Base-by-base conservation (phyloP, 2,329 filamentous ascomycete species). In the Malbranchea cinnamomea region DNA sequence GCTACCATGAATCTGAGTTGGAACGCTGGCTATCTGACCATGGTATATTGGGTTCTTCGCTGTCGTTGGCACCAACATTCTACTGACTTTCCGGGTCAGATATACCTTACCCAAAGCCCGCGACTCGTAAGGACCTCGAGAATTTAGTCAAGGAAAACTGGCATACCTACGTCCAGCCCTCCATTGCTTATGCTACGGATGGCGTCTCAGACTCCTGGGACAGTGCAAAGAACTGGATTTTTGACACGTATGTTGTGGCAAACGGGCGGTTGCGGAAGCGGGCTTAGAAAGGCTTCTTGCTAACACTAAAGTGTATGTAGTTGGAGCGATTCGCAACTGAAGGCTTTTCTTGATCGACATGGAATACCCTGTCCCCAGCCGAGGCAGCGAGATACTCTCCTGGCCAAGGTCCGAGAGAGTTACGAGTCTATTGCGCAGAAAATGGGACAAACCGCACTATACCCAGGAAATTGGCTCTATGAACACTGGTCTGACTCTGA, bases 1-100 rank as follows among this genome's bases (percentile, higher is more conserved):
- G 89, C 56, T 98, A 89, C 89, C 87, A 95, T 48, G 78, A 95
- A 65, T 92, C 82, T 13, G 89, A 98, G 67, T 73, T 98, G 17
- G 87, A 98, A 63, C 74, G 85, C 48, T 98, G 89, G 89, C 74
- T 98, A 28, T 80, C 80, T 17, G 89, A 98, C 52, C 71, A 95
- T 60, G 73, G 56, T 57, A 41, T 24, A 33, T 28, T 4, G 7
- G 19, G 11, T 11, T 17, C 10, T 24, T 10, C 11, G 7, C 4
- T 9, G 6, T 15, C 16, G 25, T 5, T 14, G 5, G 6, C n/a
- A 13, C 20, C 13, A 20, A 7, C 6, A n/a, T 20, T 16, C 14
- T 14, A 30, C 22, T 36, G 15, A 8, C 20, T 22, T 22, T 22
- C 21, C 9, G 11, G 16, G 17, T 6, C 26, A 59, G 56, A 85